phyloP scores from a whole-genome alignment of 495 filamentous ascomycete species.

The Hypoxylon fragiforme region DNA sequence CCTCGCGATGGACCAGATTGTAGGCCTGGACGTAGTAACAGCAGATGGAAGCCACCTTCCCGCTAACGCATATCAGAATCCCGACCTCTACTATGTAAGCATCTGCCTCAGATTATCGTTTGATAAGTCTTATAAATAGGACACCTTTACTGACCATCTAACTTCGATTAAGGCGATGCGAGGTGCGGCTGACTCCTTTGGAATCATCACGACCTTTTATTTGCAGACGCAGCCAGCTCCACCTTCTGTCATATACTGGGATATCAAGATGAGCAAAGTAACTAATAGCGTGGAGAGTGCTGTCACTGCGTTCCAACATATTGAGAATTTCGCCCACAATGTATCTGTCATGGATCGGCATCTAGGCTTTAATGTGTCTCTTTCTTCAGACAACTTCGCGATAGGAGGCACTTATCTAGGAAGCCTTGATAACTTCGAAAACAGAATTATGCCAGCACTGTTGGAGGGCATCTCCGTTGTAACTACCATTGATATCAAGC shows the following conservation, averaged over 20 bases:
- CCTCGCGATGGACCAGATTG: constrained; percentile 63
- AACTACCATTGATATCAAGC: constrained; percentile 3
- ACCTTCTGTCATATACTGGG: constrained; percentile 46
- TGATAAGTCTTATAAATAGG: background rate
- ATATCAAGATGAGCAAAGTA: constrained; percentile 34
- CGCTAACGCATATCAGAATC: constrained; percentile 43
- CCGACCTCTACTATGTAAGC: constrained; percentile 57
- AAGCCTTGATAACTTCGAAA: constrained; percentile 20
- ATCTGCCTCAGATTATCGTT: background rate
- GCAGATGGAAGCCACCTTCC: constrained; percentile 57
- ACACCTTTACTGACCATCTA: constrained; percentile 6
- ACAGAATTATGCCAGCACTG: constrained; percentile 36
- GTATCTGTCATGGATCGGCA: constrained; percentile 33
- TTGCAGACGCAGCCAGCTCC: constrained; percentile 57
- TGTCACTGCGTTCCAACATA: constrained; percentile 30
- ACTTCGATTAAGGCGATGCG: constrained; percentile 47
- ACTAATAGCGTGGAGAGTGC: constrained; percentile 28
- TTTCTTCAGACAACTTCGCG: constrained; percentile 36
- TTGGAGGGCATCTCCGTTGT: constrained; percentile 23
- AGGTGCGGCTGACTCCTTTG: constrained; percentile 64
- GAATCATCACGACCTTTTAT: constrained; percentile 59
- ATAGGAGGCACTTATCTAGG: constrained; percentile 46
- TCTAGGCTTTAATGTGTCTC: constrained; percentile 40
- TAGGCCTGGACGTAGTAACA: constrained; percentile 64
- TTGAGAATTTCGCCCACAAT: constrained; percentile 42